Evolutionary conservation across 2,329 filamentous ascomycete genomes (phyloP), one percentile per base, ranked within the genome.

Genomic region (Fusarium transvaalense): DNA sequence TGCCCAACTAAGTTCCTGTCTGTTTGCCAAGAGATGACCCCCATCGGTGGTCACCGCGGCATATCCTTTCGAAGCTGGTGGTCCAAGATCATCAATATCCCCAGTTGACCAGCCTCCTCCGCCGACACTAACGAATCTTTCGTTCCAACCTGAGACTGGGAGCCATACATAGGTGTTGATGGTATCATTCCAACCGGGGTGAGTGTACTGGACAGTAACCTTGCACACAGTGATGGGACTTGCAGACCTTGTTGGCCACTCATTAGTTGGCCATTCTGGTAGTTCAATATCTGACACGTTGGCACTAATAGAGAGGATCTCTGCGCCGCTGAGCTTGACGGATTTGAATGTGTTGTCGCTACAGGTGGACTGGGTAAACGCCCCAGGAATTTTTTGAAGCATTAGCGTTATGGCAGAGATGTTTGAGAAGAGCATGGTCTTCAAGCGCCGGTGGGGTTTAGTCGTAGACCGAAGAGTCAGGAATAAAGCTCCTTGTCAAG

Each of bases 101-200:
- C 70, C 70, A 1, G 69, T 56, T 4, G 43, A 57, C 56, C 53
- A 72, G 0, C 70, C 69, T 7, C 70, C 67, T 0, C 70, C 69
- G 1, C 70, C 70, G 0, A 63, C 46, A 6, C 57, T 66, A 1
- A 72, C 51, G 6, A 72, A 64, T 17, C 67, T 41, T 6, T 32
- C 37, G 5, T 72, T 72, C 69, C 70, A 72, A 7, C n/a, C 41
- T 3, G 50, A 45, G 1, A 51, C 27, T 0, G 69, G 69, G 3
- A 72, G 48, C n/a, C 50, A 54, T 0, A 68, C 57, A 4, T 47
- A 63, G 1, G 61, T 56, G n/a, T 56, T 63, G 12, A 72, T 51
- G 1, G 46, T 62, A 2, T 71, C 70, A 9, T 60, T 50, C 54
- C 58, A 59, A 4, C 69, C 69, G 0, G 66, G 70, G 6, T 72